These are phyloP conservation scores for Thelonectria rubi DNA, from an alignment of 2,329 filamentous ascomycete species.

Conservation along the genomic window DNA sequence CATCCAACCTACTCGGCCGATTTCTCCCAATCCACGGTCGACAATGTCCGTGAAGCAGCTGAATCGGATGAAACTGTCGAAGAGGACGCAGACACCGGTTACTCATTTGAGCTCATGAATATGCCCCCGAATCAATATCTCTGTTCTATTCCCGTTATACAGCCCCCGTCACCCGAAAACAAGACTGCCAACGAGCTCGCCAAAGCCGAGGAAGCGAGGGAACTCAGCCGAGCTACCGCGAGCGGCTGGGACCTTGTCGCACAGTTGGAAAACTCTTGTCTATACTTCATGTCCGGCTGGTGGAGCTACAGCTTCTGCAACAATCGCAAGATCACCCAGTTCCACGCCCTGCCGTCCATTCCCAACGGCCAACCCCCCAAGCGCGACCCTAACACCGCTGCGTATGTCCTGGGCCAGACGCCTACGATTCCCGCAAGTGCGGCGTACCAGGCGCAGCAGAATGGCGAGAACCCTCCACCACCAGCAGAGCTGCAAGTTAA, in stretches of 20 bases:
- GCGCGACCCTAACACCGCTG: conserved; percentile 78
- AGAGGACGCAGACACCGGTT: conserved; percentile 31
- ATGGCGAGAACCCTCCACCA: conserved; percentile 43
- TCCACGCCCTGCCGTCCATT: conserved; percentile 78
- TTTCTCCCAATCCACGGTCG: conserved; percentile 52
- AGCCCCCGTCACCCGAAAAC: conserved; percentile 64
- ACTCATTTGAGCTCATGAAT: conserved; percentile 78
- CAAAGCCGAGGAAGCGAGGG: conserved; percentile 79
- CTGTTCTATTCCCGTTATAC: conserved; percentile 82
- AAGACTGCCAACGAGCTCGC: conserved; percentile 73
- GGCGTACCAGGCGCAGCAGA: conserved; percentile 36
- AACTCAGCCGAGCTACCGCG: conserved; percentile 78
- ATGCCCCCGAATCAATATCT: conserved; percentile 77
- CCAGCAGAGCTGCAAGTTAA: conserved; percentile 78
- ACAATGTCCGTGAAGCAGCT: conserved; percentile 41
- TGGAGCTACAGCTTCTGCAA: conserved; percentile 98
- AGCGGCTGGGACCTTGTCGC: conserved; percentile 83
- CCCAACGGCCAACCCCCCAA: conserved; percentile 77
- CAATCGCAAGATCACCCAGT: conserved; percentile 86
- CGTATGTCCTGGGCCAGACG: conserved; percentile 77
- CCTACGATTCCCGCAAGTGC: conserved; percentile 47
- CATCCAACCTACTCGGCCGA: conserved; percentile 53
- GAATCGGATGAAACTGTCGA: conserved; percentile 44
- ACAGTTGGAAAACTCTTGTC: conserved; percentile 81
- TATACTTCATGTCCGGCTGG: conserved; percentile 87